A percentile compares a stretch with the other conserved stretches of the same genome.
Evolutionary conservation across 1,284 basidiomycete genomes (phyloP).

Genomic region (Singerocomus inundabilis): DNA sequence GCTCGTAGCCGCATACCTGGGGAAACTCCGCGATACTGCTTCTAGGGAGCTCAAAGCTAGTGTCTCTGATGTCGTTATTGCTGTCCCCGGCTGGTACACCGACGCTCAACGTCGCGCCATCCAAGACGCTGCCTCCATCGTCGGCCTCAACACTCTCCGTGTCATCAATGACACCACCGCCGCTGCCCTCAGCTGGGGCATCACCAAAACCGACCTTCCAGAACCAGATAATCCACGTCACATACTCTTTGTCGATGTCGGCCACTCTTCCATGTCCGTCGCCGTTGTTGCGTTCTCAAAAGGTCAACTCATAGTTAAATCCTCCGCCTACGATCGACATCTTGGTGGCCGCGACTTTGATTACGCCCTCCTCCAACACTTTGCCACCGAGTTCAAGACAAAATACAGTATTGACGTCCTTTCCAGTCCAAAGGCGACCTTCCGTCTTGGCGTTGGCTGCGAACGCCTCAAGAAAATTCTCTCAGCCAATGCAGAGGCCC

Average conservation of each 20-base stretch:
- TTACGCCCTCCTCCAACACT: conserved; percentile 82
- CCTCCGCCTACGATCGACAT: conserved; percentile 85
- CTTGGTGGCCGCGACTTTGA: conserved; percentile 95
- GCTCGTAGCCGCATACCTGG: conserved; percentile 83
- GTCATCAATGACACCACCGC: conserved; percentile 96
- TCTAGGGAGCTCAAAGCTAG: conserved; percentile 78
- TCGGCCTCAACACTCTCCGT: conserved; percentile 84
- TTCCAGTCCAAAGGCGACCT: conserved; percentile 84
- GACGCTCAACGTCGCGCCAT: conserved; percentile 87
- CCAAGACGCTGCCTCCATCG: conserved; percentile 85
- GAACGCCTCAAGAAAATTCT: conserved; percentile 79
- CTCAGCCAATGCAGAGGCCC: conserved; percentile 81
- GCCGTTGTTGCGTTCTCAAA: conserved; percentile 89
- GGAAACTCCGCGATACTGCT: conserved; percentile 85
- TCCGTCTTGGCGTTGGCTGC: conserved; percentile 83
- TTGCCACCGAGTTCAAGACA: conserved; percentile 83
- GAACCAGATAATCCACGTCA: conserved; percentile 77
- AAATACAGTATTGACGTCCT: conserved; percentile 97
- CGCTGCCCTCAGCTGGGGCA: conserved; percentile 91
- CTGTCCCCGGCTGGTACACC: conserved; percentile 94
- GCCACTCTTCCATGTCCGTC: conserved; percentile 86
- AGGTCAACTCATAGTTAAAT: conserved; percentile 83
- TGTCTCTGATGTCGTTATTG: conserved; percentile 89
- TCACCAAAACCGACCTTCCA: conserved; percentile 94
- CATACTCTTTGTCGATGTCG: conserved; percentile 90